Base-by-base conservation (phyloP, 352 stramenopile genomes). In the Globisporangium abappressorium region DNA sequence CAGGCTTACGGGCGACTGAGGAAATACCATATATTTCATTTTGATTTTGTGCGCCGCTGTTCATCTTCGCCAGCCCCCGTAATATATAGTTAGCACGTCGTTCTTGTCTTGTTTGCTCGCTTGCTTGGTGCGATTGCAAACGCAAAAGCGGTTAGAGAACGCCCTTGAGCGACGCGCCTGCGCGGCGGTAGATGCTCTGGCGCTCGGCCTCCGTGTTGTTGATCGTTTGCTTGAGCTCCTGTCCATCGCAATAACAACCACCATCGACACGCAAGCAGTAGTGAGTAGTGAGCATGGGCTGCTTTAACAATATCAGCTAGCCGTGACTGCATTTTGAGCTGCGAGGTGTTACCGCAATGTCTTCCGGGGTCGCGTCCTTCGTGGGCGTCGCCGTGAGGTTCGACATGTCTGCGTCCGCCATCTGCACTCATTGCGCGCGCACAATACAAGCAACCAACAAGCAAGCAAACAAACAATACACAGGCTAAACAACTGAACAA, bases 381-480 rank as follows among this genome's bases (percentile, higher is more conserved):
- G 82, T 90, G 28, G 88, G 85, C 15, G 74, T 80, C 7, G 87
- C 83, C 41, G 88, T 95, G 65, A 95, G 82, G 64, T 95, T 93
- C 56, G 87, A 91, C 85, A 95, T 93, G 69, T 95, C 85, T 8
- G 86, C 82, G 55, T 95, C 88, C 43, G 83, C 88, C 83, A 95
- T 90, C 86, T 95, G 67, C 36, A 61, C 1, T 2, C 22, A 46
- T 5, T 22, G 4, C 57, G 22, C 20, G 72, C 54, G 30, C 57
- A 18, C 38, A 46, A 46, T 20, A 46, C 12, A 46, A 7, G 36
- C 5, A 33, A 33, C 28, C 1, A 33, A 33, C 28, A 33, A 33
- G 28, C 2, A 41, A 36, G 7, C 33, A 33, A 18, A 3, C 30
- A 36, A 43, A 22, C n/a, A 22, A 34, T 5, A 59, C 54, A 41